A percentile compares a stretch with the other conserved stretches of the same genome.
Conservation (phyloP, 768 basidiomycete species). For the Coprinellus micaceus region DNA sequence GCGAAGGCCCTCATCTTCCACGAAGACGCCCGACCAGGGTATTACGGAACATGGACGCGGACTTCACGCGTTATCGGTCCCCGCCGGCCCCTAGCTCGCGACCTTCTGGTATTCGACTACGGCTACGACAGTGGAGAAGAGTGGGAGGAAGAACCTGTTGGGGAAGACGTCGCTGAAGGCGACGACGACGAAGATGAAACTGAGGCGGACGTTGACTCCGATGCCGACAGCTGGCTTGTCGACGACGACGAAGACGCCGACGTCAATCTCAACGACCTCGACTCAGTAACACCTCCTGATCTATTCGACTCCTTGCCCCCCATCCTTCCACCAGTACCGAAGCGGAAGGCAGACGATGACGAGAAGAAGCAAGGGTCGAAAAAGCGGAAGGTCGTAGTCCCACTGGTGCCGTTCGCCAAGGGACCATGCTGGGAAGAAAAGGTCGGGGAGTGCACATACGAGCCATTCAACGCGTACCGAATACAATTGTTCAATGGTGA, state of each 20-base stretch:
- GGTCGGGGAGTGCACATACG: conserved; percentile 64
- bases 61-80: conserved; percentile 75
- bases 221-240: conserved; percentile 75
- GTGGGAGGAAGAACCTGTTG: conserved; percentile 88
- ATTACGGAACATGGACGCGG: conserved; percentile 92
- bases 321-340: conserved; percentile 32
- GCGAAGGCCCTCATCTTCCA: conserved; percentile 82
- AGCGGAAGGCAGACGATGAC: conserved; percentile 61
- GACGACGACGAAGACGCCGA: conserved; percentile 63
- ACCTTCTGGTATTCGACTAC: conserved; percentile 79
- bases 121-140: conserved; percentile 93
- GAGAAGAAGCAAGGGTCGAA: conserved; percentile 49
- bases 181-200: conserved; percentile 66
- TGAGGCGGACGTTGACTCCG: conserved; percentile 62
- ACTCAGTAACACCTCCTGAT: conserved; percentile 34
- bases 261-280: conserved; percentile 32
- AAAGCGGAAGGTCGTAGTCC: conserved; percentile 74
- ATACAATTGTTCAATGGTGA: conserved; percentile 85
- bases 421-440: conserved; percentile 79
- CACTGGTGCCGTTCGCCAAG: conserved; percentile 74
- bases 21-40: conserved; percentile 86
- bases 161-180: conserved; percentile 71
- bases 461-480: conserved; percentile 68
- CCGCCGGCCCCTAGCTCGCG: conserved; percentile 77
- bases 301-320: conserved; percentile 12